Base-by-base conservation (phyloP, 805 yeast species). In the Myxozyma sirexii region DNA sequence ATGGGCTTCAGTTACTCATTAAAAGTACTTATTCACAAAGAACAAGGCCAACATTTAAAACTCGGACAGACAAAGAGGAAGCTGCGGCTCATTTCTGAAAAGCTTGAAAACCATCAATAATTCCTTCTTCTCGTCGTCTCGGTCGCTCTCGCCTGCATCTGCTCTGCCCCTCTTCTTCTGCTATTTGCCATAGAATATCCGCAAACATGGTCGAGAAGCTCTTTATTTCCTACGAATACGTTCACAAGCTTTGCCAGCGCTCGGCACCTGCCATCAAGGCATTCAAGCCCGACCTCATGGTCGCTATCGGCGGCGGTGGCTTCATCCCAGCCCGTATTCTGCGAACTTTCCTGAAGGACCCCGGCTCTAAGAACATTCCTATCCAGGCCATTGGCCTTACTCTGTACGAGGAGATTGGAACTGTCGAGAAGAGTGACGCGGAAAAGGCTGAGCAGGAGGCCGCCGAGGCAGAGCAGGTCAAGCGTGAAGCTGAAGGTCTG, bases 291-390 rank as follows among this genome's bases (percentile, higher is more conserved):
- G 96, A 92, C 74, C 80, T 90, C 60, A 89, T 92, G 76, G 89
- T 93, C 64, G 97, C 98, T 67, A 90, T 93, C 70, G 99, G 80
- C 71, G 97, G 97, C 69, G 97, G 99, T 72, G 99, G 98, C 1
- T 90, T 93, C 75, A 94, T 93, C 59, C 99, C 98, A 27, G 97
- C 99, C 7, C 84, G 99, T 74, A 94, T 94, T 76, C 81, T 93
- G 73, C 84, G 99, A 74, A 86, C 98, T 1, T 94, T 93, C 75
- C 79, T 93, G 67, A 93, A 92, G 75, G 88, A 86, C 67, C 89
- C 88, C 31, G 96, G 96, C 61, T 79, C 86, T 61, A 93, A 96
- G 68, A 93, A 92, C 69, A 86, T 91, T 62, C 86, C 96, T 70
- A 90, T 93, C 70, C 93, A 92, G 84, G 97, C 99, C 49, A 90